These are phyloP conservation scores for Cytospora mali DNA, from an alignment of 2,329 filamentous ascomycete species.

Conservation along the genomic window DNA sequence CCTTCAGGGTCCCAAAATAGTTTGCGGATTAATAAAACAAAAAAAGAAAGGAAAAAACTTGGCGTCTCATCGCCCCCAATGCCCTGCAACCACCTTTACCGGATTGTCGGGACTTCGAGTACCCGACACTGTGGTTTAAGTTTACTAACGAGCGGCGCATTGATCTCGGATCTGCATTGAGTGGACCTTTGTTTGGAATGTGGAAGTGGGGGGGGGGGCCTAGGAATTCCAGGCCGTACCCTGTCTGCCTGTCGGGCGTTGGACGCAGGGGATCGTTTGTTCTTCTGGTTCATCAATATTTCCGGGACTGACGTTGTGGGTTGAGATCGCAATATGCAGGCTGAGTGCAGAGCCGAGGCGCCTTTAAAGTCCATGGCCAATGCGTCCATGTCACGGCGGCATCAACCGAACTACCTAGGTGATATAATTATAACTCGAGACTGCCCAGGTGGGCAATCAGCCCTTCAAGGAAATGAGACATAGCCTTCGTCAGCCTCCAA, in stretches of 20 bases:
- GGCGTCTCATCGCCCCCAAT: neutral
- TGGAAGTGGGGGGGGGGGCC: conserved; percentile 7
- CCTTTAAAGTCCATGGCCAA: neutral
- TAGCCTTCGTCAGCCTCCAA: neutral
- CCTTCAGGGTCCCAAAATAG: neutral
- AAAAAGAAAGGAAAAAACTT: too few species aligned
- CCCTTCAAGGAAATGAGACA: neutral
- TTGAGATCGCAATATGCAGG: neutral
- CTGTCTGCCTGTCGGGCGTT: conserved; percentile 21
- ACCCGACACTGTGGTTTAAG: conserved; percentile 28
- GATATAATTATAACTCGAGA: too few species aligned
- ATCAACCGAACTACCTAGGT: neutral
- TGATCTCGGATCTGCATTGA: conserved; percentile 27
- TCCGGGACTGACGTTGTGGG: conserved; percentile 1
- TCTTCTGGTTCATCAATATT: conserved; percentile 2
- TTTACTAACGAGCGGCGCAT: conserved; percentile 20
- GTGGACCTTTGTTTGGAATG: conserved; percentile 15
- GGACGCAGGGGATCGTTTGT: conserved; percentile 7
- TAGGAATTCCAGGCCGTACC: conserved; percentile 9
- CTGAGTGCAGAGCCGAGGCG: neutral
- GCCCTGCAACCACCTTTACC: conserved; percentile 10
- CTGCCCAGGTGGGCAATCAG: neutral
- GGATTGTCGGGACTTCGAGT: conserved; percentile 14
- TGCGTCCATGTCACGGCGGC: too few species aligned
- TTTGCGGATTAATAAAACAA: neutral